Percentiles rank a stretch among this genome's conserved stretches.
Conservation (phyloP, 1,284 basidiomycete genomes). For the Waitea zeae region DNA sequence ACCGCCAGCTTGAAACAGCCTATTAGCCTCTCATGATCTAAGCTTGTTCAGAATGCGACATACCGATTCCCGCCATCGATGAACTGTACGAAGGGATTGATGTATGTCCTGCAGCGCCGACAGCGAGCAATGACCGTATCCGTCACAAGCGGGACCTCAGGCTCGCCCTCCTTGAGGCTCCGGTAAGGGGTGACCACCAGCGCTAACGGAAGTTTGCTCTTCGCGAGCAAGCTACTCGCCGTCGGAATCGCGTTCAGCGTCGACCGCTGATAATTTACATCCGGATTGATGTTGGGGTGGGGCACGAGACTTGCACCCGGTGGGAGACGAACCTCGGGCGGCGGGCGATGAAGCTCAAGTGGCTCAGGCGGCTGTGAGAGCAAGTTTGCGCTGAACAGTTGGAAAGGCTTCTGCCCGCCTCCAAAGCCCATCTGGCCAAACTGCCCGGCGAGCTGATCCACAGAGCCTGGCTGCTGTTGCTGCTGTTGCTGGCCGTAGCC, state of each 20-base stretch:
- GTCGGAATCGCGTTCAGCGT: conserved; percentile 91
- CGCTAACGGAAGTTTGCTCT: conserved; percentile 87
- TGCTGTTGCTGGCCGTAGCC: conserved; percentile 17
- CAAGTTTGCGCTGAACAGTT: conserved; percentile 73
- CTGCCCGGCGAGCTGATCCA: conserved; percentile 56
- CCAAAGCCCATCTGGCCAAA: conserved; percentile 51
- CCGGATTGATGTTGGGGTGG: conserved; percentile 70
- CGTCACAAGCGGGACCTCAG: conserved; percentile 73
- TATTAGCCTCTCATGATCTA: conserved; percentile 4
- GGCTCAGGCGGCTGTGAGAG: conserved; percentile 86
- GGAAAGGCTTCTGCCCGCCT: conserved; percentile 41
- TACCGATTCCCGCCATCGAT: conserved; percentile 93
- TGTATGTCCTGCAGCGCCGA: conserved; percentile 93
- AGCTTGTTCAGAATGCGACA: conserved; percentile 8
- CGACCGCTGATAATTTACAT: conserved; percentile 84
- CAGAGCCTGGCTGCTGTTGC: conserved; percentile 17
- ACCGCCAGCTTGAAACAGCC: conserved; percentile 62
- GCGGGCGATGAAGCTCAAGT: conserved; percentile 60
- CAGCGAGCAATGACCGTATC: conserved; percentile 97
- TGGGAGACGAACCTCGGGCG: conserved; percentile 83
- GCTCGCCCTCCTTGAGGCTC: conserved; percentile 58
- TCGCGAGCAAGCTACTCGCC: conserved; percentile 79
- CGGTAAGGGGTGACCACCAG: conserved; percentile 89
- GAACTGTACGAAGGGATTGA: conserved; percentile 98
- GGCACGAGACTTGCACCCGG: conserved; percentile 69